These are phyloP conservation scores for Trametes cingulata DNA, from an alignment of 768 basidiomycete genomes.

Conservation along the genomic window DNA sequence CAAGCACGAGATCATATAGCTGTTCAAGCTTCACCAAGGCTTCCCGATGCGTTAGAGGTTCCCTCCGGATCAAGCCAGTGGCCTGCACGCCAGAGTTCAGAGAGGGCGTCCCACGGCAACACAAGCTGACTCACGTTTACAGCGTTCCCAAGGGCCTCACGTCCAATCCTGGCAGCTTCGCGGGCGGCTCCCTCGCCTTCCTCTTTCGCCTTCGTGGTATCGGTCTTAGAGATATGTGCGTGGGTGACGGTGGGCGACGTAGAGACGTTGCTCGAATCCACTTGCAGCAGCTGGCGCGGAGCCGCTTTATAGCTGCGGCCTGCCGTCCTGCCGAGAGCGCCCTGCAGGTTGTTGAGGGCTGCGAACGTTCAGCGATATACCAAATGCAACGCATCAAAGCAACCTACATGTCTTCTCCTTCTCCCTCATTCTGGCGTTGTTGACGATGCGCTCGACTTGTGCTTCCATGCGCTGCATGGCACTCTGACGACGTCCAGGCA, in stretches of 20 bases:
- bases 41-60: conserved; percentile 79
- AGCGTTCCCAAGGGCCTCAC: conserved; percentile 66
- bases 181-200: conserved; percentile 60
- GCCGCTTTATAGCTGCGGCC: conserved; percentile 93
- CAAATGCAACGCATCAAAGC: neutral
- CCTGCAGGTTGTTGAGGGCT: conserved; percentile 81
- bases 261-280: conserved; percentile 54
- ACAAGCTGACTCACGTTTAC: conserved; percentile 45
- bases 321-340: conserved; percentile 93
- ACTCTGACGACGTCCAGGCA: conserved; percentile 68
- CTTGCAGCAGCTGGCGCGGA: conserved; percentile 94
- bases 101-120: neutral
- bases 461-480: conserved; percentile 93
- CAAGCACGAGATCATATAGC: conserved; percentile 81
- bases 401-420: conserved; percentile 66
- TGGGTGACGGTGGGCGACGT: conserved; percentile 42
- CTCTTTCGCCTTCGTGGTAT: conserved; percentile 34
- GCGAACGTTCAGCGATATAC: neutral
- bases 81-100: conserved; percentile 41
- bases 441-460: conserved; percentile 96
- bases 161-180: conserved; percentile 75
- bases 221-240: conserved; percentile 56
- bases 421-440: conserved; percentile 82
- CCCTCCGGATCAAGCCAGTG: conserved; percentile 61
- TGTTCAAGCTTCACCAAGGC: conserved; percentile 78